These are phyloP conservation scores for Quercus berberidifolia DNA, from an alignment of 306 rosid species.

Conservation along the genomic window DNA sequence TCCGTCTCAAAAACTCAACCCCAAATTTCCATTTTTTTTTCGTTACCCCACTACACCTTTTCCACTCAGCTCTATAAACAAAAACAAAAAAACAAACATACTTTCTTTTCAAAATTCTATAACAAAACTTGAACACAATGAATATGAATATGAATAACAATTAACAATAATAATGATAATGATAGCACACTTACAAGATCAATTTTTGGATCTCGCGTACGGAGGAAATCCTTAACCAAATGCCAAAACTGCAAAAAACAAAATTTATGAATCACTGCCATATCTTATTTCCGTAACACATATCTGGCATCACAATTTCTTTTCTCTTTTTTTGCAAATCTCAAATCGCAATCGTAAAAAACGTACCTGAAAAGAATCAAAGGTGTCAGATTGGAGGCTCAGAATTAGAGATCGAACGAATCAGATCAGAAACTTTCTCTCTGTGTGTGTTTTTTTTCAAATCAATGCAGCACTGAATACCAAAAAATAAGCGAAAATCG, in stretches of 20 bases:
- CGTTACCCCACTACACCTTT: background rate
- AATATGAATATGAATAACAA: background rate
- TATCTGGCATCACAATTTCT: background rate
- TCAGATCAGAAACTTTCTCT: slow-evolving; percentile 11
- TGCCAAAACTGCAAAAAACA: slow-evolving; percentile 20
- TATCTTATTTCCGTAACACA: slow-evolving; percentile 3
- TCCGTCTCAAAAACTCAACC: background rate
- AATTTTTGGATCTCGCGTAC: background rate
- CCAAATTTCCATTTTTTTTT: background rate
- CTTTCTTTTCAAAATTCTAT: too few relatives aligned
- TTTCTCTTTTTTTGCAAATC: too few relatives aligned
- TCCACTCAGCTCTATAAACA: background rate
- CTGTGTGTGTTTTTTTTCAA: too few relatives aligned
- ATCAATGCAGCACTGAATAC: slow-evolving; percentile 42
- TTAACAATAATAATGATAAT: background rate
- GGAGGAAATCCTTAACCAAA: slow-evolving; percentile 18
- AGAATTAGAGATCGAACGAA: slow-evolving; percentile 1
- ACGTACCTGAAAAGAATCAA: too few relatives aligned
- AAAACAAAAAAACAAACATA: too few relatives aligned
- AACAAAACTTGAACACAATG: too few relatives aligned
- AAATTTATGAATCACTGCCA: background rate
- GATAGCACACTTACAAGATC: background rate
- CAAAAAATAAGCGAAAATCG: slow-evolving; percentile 14
- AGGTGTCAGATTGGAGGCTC: too few relatives aligned
- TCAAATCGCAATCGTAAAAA: too few relatives aligned